A percentile compares a stretch with the other conserved stretches of the same genome.
Evolutionary conservation across 192 early-diverging fungal genomes (phyloP).

Genomic region (Linnemannia hyalina): DNA sequence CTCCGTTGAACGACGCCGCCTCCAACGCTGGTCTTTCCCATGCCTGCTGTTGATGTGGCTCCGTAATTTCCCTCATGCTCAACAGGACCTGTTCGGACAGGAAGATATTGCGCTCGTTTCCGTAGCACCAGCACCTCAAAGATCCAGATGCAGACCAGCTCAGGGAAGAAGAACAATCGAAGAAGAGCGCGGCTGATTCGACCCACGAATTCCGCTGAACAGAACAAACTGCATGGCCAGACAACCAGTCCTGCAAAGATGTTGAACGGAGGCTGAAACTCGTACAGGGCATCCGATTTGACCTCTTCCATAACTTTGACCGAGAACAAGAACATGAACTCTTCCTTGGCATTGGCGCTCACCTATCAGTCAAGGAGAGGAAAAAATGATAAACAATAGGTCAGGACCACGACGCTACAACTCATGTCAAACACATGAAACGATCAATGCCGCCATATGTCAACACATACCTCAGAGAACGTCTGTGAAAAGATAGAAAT

Average conservation of each 20-base stretch:
- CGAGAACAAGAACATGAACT: conserved; percentile 59
- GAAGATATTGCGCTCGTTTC: conserved; percentile 25
- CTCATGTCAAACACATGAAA: neutral
- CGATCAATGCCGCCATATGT: neutral
- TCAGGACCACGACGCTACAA: neutral
- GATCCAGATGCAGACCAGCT: conserved; percentile 52
- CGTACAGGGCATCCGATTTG: conserved; percentile 56
- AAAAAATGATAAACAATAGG: neutral
- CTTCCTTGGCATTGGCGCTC: conserved; percentile 60
- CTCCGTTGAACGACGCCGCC: conserved; percentile 32
- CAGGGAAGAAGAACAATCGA: conserved; percentile 50
- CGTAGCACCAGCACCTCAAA: conserved; percentile 43
- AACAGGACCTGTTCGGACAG: conserved; percentile 24
- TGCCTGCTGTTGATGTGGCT: neutral
- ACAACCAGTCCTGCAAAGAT: conserved; percentile 46
- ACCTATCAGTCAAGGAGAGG: conserved; percentile 24
- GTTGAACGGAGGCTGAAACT: conserved; percentile 61
- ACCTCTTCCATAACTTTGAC: conserved; percentile 62
- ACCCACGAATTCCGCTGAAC: conserved; percentile 27
- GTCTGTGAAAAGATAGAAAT: conserved; percentile 61
- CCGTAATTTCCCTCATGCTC: conserved; percentile 22
- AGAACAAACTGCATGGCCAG: conserved; percentile 38
- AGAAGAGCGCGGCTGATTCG: conserved; percentile 52
- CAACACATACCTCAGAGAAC: conserved; percentile 33
- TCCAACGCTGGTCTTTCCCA: neutral